Conservation (phyloP, 495 filamentous ascomycete genomes). For the Neurospora discreta region DNA sequence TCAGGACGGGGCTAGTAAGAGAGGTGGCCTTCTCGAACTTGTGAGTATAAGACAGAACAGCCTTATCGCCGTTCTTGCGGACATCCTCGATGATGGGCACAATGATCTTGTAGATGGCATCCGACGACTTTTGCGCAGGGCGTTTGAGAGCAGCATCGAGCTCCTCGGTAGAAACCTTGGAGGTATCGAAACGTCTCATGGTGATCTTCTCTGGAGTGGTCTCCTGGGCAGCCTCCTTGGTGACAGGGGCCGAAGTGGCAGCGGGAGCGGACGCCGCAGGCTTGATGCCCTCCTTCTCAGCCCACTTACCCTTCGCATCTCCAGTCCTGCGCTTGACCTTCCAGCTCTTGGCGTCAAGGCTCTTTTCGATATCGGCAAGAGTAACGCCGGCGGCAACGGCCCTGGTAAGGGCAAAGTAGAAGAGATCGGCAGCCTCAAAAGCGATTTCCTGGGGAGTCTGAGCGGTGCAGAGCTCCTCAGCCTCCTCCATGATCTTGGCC, state of each 20-base stretch:
- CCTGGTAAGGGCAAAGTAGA: constrained; percentile 91
- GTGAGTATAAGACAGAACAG: constrained; percentile 82
- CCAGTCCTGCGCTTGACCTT: constrained; percentile 88
- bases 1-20: constrained; percentile 75
- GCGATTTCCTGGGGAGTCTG: constrained; percentile 71
- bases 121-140: constrained; percentile 84
- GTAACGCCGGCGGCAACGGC: constrained; percentile 73
- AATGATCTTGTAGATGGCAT: constrained; percentile 80
- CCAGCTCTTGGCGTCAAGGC: constrained; percentile 83
- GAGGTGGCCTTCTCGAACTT: constrained; percentile 94
- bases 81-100: constrained; percentile 84
- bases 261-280: constrained; percentile 24
- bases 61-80: constrained; percentile 68
- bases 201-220: constrained; percentile 53
- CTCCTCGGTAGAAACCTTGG: constrained; percentile 45
- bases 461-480: constrained; percentile 84
- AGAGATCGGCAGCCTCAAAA: constrained; percentile 86
- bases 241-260: constrained; percentile 2
- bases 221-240: constrained; percentile 30
- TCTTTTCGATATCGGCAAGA: constrained; percentile 78
- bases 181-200: constrained; percentile 68
- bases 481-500: constrained; percentile 98
- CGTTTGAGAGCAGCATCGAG: constrained; percentile 65
- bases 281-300: constrained; percentile 65
- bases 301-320: constrained; percentile 86